Evolutionary conservation across 2,329 filamentous ascomycete genomes (phyloP).

Genomic region (Alternaria ethzedia): DNA sequence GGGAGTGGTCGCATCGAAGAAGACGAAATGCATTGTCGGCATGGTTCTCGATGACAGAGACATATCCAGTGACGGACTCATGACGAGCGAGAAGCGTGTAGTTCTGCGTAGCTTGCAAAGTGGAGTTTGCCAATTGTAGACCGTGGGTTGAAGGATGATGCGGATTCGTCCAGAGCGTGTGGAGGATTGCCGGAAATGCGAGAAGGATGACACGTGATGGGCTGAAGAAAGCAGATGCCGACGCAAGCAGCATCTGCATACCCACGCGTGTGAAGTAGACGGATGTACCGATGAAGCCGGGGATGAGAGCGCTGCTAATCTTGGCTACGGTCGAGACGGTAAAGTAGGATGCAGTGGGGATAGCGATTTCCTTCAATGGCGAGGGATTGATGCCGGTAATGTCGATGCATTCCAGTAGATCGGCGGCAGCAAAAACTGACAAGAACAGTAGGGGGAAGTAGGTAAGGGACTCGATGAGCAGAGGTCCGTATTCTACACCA

Average conservation of each 20-base stretch:
- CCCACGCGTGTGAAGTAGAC: slow-evolving; percentile 73
- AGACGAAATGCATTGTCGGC: slow-evolving; percentile 72
- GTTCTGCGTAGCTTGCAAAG: slow-evolving; percentile 64
- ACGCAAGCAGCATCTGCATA: slow-evolving; percentile 71
- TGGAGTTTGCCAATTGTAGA: slow-evolving; percentile 68
- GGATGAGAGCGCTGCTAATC: slow-evolving; percentile 49
- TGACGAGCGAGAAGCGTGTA: slow-evolving; percentile 80
- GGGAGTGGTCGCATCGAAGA: slow-evolving; percentile 91
- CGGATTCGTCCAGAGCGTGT: slow-evolving; percentile 74
- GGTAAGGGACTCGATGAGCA: slow-evolving; percentile 75
- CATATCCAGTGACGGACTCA: slow-evolving; percentile 89
- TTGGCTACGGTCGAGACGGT: slow-evolving; percentile 63
- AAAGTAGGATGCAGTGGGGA: slow-evolving; percentile 70
- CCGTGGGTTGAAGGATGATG: slow-evolving; percentile 71
- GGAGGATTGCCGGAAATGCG: slow-evolving; percentile 74
- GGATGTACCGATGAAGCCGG: slow-evolving; percentile 64
- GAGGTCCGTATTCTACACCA: slow-evolving; percentile 74
- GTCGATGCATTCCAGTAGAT: slow-evolving; percentile 67
- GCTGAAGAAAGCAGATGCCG: slow-evolving; percentile 68
- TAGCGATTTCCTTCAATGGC: slow-evolving; percentile 67
- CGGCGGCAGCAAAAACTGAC: slow-evolving; percentile 47
- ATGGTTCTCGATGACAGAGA: slow-evolving; percentile 84
- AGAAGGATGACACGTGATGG: slow-evolving; percentile 73
- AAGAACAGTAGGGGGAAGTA: slow-evolving; percentile 62
- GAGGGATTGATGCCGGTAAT: slow-evolving; percentile 61